Base-by-base conservation (phyloP, 441 rosid genomes). In the Biscutella auriculata region DNA sequence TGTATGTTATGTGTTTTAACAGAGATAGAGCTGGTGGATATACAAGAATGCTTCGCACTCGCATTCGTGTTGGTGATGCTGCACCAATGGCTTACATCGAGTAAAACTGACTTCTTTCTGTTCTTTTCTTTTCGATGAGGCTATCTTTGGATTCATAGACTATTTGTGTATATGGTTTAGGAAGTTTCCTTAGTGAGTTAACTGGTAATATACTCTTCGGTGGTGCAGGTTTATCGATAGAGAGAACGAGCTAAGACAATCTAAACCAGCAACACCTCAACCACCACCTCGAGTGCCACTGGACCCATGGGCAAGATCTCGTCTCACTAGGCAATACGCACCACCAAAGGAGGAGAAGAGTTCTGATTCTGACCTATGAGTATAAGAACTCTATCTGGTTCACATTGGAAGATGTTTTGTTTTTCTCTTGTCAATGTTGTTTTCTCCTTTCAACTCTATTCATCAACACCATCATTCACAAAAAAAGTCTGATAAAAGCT, bases 11-110 rank as follows among this genome's bases (percentile, higher is more conserved):
- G 16, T 70, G 67, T 19, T 19, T 44, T 49, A 49, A 48, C 81
- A 92, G 97, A 63, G 92, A 88, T 57, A 78, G 98, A 78, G 79
- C 88, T 37, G 97, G 98, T 70, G 98, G 97, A 53, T 92, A 84
- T 74, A 88, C 98, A 9, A 85, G 96, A 77, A 44, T 84, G 65
- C 91, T 88, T 23, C 76, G 87, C 17, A 85, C 95, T 33, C 93
- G 91, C 53, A 81, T 88, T 7, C 77, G 98, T 54, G 93, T 84
- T 72, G 96, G 93, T 66, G 98, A 91, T 75, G 98, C 96, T 67
- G 98, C 95, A 40, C 85, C 83, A 37, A 85, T 88, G 95, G 95
- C 96, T 52, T 88, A 85, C 71, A 82, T 91, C 41, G 98, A 88
- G 96, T 85, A 71, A 71, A 5, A 34, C 9, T 5, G 3, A 2